phyloP scores from a whole-genome alignment of 139 green algal genomes.

The Chlamydomonas sphaeroides region DNA sequence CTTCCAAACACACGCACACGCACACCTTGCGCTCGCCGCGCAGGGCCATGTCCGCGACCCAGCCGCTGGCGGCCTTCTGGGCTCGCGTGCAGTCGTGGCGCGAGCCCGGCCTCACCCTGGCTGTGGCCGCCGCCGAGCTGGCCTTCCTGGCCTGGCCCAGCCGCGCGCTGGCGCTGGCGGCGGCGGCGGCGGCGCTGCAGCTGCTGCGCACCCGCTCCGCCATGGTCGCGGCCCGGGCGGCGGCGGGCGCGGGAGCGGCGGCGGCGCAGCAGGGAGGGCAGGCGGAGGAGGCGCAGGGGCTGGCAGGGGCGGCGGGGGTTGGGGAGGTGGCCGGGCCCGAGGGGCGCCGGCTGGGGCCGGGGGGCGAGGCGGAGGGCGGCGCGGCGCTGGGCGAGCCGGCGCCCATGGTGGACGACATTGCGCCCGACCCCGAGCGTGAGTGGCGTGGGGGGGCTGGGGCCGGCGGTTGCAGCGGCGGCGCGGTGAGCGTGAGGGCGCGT shows the following conservation, averaged over 20 bases:
- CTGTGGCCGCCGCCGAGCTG: conserved; percentile 16
- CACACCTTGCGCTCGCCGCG: no score
- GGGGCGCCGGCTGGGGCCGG: neutral
- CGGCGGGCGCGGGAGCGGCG: no score
- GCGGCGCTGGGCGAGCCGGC: conserved; percentile 8
- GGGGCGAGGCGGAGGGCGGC: neutral
- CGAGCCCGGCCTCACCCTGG: conserved; percentile 4
- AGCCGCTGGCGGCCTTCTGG: conserved; percentile 29
- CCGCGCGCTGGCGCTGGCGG: neutral
- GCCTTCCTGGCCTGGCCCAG: conserved; percentile 27
- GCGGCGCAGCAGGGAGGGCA: no score
- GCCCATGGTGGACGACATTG: conserved; percentile 28
- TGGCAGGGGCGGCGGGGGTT: no score
- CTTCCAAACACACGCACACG: no score
- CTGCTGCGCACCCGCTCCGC: neutral
- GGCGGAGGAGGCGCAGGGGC: no score
- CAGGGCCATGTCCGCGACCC: conserved; percentile 9
- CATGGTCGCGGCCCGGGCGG: neutral
- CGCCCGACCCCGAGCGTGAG: no score
- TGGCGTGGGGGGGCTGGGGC: no score
- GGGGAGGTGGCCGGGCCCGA: no score
- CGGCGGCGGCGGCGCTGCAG: neutral
- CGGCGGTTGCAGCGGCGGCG: no score
- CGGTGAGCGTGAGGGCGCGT: no score
- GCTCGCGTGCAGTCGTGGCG: conserved; percentile 18